Conservation (phyloP, 768 basidiomycete species). For the Mrakia frigida region DNA sequence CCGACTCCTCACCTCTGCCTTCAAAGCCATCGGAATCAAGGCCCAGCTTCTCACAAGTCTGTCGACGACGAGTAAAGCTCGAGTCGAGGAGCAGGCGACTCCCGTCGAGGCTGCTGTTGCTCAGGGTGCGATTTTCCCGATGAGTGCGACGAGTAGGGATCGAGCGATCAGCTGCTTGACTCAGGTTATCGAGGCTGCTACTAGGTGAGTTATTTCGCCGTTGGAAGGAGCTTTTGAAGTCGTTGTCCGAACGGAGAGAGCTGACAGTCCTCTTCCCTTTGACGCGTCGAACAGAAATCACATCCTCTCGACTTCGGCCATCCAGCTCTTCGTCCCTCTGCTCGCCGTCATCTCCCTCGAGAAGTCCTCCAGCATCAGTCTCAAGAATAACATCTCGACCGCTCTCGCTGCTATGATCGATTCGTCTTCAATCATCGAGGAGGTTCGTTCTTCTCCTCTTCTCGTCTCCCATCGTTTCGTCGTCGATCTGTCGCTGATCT, state of each 20-base stretch:
- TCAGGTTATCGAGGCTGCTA: constrained; percentile 4
- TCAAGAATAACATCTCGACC: neutral
- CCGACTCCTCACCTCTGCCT: neutral
- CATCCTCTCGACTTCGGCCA: constrained; percentile 3
- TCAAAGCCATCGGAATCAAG: neutral
- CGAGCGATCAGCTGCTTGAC: constrained; percentile 1
- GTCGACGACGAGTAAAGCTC: neutral
- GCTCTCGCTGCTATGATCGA: constrained; percentile 4
- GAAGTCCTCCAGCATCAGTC: neutral
- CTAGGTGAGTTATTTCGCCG: neutral
- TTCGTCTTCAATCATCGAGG: neutral
- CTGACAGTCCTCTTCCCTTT: neutral
- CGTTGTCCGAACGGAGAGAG: neutral
- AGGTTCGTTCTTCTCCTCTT: neutral
- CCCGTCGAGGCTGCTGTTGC: neutral
- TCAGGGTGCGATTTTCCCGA: constrained; percentile 10
- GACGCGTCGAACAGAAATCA: neutral
- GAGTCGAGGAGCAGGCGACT: neutral
- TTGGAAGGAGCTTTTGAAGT: too few relatives aligned
- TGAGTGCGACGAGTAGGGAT: neutral
- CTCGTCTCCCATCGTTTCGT: neutral
- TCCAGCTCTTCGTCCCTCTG: neutral
- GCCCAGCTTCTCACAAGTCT: neutral
- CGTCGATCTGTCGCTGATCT: neutral
- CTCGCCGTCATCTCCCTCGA: constrained; percentile 20